A percentile compares a stretch with the other conserved stretches of the same genome.
phyloP scores from a whole-genome alignment of 1,284 basidiomycete genomes.

The Irpex sp. region DNA sequence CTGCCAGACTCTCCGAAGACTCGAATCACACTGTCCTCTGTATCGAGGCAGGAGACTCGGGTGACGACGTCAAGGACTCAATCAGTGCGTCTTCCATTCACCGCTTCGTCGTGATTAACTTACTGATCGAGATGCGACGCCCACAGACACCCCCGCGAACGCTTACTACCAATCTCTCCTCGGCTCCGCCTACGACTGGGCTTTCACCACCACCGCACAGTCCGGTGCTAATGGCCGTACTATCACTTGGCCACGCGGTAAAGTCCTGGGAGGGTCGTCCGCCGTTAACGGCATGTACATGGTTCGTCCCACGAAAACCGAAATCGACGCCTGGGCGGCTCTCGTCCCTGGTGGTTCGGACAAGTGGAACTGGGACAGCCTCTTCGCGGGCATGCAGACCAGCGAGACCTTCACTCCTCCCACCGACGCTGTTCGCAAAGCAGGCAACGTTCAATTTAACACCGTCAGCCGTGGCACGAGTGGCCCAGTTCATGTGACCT shows the following conservation, averaged over 20 bases:
- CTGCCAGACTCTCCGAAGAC: constrained; percentile 69
- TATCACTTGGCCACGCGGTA: constrained; percentile 56
- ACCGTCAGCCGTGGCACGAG: constrained; percentile 37
- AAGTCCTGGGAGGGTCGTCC: constrained; percentile 69
- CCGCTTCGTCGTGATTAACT: not conserved
- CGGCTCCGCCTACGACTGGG: constrained; percentile 58
- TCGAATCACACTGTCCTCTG: constrained; percentile 65
- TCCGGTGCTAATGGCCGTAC: constrained; percentile 32
- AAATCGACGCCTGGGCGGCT: constrained; percentile 53
- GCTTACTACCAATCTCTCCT: constrained; percentile 49
- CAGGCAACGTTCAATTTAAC: constrained; percentile 39
- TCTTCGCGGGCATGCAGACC: constrained; percentile 49
- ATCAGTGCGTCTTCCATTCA: constrained; percentile 30
- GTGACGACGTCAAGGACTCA: constrained; percentile 38
- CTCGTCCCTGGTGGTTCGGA: constrained; percentile 31
- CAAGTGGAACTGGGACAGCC: constrained; percentile 44
- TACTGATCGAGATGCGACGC: not conserved
- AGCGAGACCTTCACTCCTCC: constrained; percentile 40
- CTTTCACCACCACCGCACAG: constrained; percentile 54
- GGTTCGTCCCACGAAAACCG: constrained; percentile 47
- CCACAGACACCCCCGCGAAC: constrained; percentile 44
- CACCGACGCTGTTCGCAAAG: constrained; percentile 28
- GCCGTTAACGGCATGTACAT: constrained; percentile 75
- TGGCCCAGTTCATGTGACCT: constrained; percentile 45
- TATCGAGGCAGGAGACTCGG: constrained; percentile 67